Percentiles rank a stretch among this genome's conserved stretches.
Conservation (phyloP, 495 filamentous ascomycete genomes). For the Endocarpon pusillum region DNA sequence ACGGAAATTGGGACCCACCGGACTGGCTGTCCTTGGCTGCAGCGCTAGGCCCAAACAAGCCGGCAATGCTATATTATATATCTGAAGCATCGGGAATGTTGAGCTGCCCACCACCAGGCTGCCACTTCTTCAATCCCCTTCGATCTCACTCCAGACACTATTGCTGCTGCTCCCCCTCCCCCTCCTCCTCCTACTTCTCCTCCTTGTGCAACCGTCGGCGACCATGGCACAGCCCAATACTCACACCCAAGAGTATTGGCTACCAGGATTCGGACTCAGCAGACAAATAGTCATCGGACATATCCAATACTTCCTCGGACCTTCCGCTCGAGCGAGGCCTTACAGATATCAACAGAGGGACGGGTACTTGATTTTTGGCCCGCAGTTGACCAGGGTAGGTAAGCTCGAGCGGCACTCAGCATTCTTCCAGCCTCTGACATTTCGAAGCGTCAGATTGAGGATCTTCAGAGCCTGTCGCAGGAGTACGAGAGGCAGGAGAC, state of each 20-base stretch:
- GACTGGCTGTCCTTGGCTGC: too few relatives aligned
- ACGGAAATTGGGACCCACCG: too few relatives aligned
- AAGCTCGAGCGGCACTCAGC: not conserved
- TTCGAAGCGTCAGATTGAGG: conserved; percentile 34
- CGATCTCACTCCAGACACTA: too few relatives aligned
- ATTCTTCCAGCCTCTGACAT: not conserved
- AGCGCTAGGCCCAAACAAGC: too few relatives aligned
- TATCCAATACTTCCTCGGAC: conserved; percentile 35
- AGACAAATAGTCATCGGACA: conserved; percentile 35
- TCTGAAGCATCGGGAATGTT: too few relatives aligned
- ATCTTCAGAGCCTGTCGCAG: conserved; percentile 30
- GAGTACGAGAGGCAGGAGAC: conserved; percentile 37
- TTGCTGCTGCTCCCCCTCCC: too few relatives aligned
- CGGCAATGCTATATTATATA: too few relatives aligned
- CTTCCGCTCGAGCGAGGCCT: conserved; percentile 30
- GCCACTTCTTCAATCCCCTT: too few relatives aligned
- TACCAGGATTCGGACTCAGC: conserved; percentile 35
- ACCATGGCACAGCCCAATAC: too few relatives aligned
- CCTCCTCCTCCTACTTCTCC: too few relatives aligned
- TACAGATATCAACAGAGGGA: conserved; percentile 36
- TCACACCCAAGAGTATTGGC: conserved; percentile 30
- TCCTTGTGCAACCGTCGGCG: too few relatives aligned
- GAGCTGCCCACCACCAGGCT: too few relatives aligned
- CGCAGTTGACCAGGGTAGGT: conserved; percentile 34
- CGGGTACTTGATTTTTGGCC: conserved; percentile 34